Conservation (phyloP, 31 red algal genomes). For the Porphyra umbilicalis region DNA sequence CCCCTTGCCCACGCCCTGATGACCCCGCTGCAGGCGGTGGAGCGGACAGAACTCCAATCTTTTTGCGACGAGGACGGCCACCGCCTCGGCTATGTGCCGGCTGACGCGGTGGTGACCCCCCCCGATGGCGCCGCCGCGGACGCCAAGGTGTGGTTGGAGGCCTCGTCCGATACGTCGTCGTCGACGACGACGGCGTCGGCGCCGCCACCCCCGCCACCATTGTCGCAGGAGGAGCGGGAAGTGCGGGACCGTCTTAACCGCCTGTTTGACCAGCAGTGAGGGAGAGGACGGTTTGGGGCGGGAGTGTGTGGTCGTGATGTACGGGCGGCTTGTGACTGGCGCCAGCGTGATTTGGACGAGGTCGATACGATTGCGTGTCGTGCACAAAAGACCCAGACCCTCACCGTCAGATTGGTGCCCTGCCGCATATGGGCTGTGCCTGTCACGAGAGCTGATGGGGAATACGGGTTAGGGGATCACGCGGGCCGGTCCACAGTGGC, state of each 20-base stretch:
- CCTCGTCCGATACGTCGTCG: neutral
- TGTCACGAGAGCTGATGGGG: no score
- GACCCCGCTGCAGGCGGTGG: slow-evolving; percentile 24
- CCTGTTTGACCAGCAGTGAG: neutral
- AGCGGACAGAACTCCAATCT: slow-evolving; percentile 21
- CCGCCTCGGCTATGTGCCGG: slow-evolving; percentile 70
- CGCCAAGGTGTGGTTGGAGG: slow-evolving; percentile 41
- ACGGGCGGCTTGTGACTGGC: no score
- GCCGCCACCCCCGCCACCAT: neutral
- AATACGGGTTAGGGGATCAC: no score
- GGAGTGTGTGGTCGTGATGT: neutral
- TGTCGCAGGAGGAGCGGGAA: neutral
- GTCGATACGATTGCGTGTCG: no score
- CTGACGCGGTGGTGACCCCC: slow-evolving; percentile 47
- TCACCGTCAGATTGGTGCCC: no score
- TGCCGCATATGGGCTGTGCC: no score
- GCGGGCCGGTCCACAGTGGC: no score
- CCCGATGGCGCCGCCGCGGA: slow-evolving; percentile 55
- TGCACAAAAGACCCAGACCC: no score
- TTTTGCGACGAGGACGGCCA: slow-evolving; percentile 64
- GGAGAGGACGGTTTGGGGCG: neutral
- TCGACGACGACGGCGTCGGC: neutral
- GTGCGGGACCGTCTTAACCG: neutral
- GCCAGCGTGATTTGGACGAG: no score
- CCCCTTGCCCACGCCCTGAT: neutral